These are phyloP conservation scores for Zygotorulaspora mrakii DNA, from an alignment of 1,139 yeast species.

Conservation along the genomic window DNA sequence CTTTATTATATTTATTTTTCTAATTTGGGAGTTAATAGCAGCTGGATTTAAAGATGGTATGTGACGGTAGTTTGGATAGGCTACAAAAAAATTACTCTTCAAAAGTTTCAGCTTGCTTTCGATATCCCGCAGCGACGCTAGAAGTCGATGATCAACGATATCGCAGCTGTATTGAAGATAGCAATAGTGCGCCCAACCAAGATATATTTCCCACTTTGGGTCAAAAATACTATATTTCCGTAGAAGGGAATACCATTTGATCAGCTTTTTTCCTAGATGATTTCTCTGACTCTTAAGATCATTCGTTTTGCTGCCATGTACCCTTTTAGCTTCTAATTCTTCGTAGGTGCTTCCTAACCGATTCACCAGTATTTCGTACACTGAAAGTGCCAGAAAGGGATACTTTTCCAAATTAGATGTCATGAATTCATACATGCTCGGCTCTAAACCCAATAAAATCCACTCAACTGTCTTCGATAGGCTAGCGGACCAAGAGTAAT, in stretches of 20 bases:
- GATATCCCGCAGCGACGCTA: conserved; percentile 30
- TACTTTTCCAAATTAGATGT: conserved; percentile 12
- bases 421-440: conserved; percentile 23
- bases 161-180: conserved; percentile 39
- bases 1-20: conserved; percentile 39
- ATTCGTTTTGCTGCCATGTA: conserved; percentile 31
- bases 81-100: conserved; percentile 15
- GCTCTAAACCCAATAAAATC: conserved; percentile 38
- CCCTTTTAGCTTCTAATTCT: conserved; percentile 26
- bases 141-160: conserved; percentile 28
- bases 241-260: conserved; percentile 40
- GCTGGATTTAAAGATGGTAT: conserved; percentile 56
- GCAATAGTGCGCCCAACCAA: conserved; percentile 43
- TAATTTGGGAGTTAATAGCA: conserved; percentile 55
- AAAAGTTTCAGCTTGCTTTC: conserved; percentile 27
- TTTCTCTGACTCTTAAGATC: conserved; percentile 30
- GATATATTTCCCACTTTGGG: conserved; percentile 27
- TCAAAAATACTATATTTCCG: conserved; percentile 18
- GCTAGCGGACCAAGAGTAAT: conserved; percentile 33
- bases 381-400: conserved; percentile 34
- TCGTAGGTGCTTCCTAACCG: conserved; percentile 28
- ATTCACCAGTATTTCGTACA: conserved; percentile 60
- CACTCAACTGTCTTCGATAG: conserved; percentile 33
- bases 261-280: conserved; percentile 37
- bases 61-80: conserved; percentile 48